Conservation (phyloP, 768 basidiomycete genomes). For the Astraeus odoratus region DNA sequence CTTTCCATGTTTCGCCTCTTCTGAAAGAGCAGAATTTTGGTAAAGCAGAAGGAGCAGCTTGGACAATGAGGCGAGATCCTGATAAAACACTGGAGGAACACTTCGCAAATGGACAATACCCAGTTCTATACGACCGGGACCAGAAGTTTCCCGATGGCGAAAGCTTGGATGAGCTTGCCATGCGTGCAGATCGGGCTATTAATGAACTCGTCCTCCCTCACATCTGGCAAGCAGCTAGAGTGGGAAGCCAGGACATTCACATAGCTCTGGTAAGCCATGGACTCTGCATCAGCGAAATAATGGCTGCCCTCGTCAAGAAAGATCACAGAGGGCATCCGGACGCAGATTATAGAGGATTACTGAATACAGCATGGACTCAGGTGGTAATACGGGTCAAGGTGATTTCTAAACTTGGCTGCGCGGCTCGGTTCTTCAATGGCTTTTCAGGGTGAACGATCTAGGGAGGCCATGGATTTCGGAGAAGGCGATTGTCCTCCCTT, state of each 20-base stretch:
- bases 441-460: constrained; percentile 23
- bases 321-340: constrained; percentile 25
- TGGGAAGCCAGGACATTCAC: constrained; percentile 37
- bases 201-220: constrained; percentile 50
- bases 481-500: constrained; percentile 28
- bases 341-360: constrained; percentile 41
- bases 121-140: constrained; percentile 36
- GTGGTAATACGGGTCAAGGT: constrained; percentile 45
- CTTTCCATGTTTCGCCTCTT: constrained; percentile 40
- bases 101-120: constrained; percentile 47
- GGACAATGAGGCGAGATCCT: constrained; percentile 23
- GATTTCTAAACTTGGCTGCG: constrained; percentile 5
- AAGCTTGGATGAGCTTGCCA: constrained; percentile 53
- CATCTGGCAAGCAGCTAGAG: constrained; percentile 36
- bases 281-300: constrained; percentile 54
- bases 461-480: constrained; percentile 14
- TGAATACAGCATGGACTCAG: constrained; percentile 68
- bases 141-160: constrained; percentile 69
- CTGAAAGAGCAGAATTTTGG: constrained; percentile 70
- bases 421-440: constrained; percentile 3
- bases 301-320: constrained; percentile 43
- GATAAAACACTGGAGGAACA: constrained; percentile 37
- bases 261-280: constrained; percentile 74
- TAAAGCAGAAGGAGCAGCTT: constrained; percentile 57
- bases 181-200: constrained; percentile 46